These are phyloP conservation scores for Fusarium xyrophilum DNA, from an alignment of 2,329 filamentous ascomycete genomes.

Conservation along the genomic window DNA sequence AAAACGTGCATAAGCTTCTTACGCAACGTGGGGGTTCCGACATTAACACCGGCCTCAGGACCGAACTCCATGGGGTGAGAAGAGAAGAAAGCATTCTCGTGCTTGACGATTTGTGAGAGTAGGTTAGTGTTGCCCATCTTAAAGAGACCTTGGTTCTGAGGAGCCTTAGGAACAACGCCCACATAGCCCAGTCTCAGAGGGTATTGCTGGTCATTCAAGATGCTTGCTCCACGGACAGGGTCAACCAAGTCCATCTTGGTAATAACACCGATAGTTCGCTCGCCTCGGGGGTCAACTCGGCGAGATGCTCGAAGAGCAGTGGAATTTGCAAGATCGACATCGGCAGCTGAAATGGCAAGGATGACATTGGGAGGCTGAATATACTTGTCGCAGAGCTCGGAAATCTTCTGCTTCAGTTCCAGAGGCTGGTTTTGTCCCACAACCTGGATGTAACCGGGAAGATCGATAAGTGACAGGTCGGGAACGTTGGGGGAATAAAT, in stretches of 20 bases:
- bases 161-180: slow-evolving; percentile 87
- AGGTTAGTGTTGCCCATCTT: slow-evolving; percentile 83
- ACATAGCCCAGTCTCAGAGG: slow-evolving; percentile 95
- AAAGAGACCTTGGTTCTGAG: slow-evolving; percentile 75
- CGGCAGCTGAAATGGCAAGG: slow-evolving; percentile 93
- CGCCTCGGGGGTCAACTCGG: slow-evolving; percentile 89
- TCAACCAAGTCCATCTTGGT: slow-evolving; percentile 99
- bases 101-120: slow-evolving; percentile 79
- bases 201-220: slow-evolving; percentile 90
- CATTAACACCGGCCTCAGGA: slow-evolving; percentile 71
- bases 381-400: slow-evolving; percentile 96
- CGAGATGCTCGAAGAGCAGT: slow-evolving; percentile 89
- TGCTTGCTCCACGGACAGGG: slow-evolving; percentile 74
- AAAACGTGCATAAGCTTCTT: slow-evolving; percentile 98
- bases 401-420: slow-evolving; percentile 93
- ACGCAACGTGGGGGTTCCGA: slow-evolving; percentile 85
- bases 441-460: slow-evolving; percentile 97
- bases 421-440: slow-evolving; percentile 88
- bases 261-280: slow-evolving; percentile 97
- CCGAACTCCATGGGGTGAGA: slow-evolving; percentile 84
- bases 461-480: slow-evolving; percentile 92
- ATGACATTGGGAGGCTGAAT: slow-evolving; percentile 97
- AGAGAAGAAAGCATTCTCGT: slow-evolving; percentile 87
- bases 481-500: slow-evolving; percentile 97
- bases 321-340: slow-evolving; percentile 96